Evolutionary conservation across 345 rosid species (phyloP), one percentile per base, ranked within the genome.

Genomic region (Hevea brasiliensis): DNA sequence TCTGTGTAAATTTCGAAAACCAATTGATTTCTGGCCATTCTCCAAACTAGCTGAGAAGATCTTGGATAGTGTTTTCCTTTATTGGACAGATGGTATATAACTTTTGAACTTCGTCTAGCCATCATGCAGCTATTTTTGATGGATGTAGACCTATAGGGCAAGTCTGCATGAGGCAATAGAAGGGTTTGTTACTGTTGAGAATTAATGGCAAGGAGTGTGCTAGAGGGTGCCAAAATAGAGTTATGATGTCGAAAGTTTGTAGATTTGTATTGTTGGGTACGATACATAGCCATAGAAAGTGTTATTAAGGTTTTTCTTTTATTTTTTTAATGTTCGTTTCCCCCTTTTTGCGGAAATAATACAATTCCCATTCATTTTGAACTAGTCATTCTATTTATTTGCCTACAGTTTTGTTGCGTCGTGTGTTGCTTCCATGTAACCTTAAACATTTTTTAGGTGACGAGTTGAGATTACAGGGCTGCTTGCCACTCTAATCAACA

Each of bases 231-330:
- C 62, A 58, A 48, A 66, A 53, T 79, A 77, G 79, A 44, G 57
- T 55, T 74, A 79, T 78, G 81, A 76, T 77, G 80, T 62, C 70
- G 75, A 81, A 83, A 81, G 76, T 70, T 71, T 81, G 86, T 84
- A 81, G 82, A 79, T 80, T 74, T 76, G 77, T 73, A 79, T 70
- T 61, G 71, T 59, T 82, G 74, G 37, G 40, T 68, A 51, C 54
- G 14, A 26, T 68, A 65, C 60, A 61, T 68, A 73, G 79, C 73
- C 74, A 71, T 80, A 81, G 78, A 61, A 74, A 67, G 26, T 65
- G 50, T 69, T 64, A 48, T 54, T 55, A 67, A 66, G 62, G 24
- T 55, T 61, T 74, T 74, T 15, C 32, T 53, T 29, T 51, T 40
- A 3, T 32, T 17, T 15, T 59, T 51, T 60, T 47, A 18, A 57